Base-by-base conservation (phyloP, 495 filamentous ascomycete genomes). In the Neurospora sp. region DNA sequence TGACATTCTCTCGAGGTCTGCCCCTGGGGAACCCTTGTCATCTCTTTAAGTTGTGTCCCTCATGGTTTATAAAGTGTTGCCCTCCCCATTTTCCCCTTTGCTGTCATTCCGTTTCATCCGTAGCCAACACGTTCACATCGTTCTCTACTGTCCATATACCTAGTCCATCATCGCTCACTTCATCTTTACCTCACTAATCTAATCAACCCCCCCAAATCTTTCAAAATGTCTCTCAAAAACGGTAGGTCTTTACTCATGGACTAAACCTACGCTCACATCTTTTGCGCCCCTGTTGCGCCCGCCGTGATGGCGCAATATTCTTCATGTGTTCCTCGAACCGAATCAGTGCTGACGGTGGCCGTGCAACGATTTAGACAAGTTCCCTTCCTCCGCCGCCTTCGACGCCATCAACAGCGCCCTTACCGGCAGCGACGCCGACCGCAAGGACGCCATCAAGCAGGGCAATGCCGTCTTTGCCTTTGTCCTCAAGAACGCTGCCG, bases 341-440 rank as follows among this genome's bases (percentile, higher is more conserved):
- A 66, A 71, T n/a, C 21, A 72, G 39, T 19, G 43, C 73, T 77
- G 28, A 75, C 75, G 59, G 66, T 31, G 34, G 43, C 69, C 38
- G 70, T 28, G 28, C 34, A 34, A 34, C 7, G 15, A 28, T 69
- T 24, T 77, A 97, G 94, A 89, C 85, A 89, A 89, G 73, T 97
- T 96, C 85, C 96, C 96, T 71, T 91, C 96, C 75, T 98, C 94
- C 70, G 90, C 84, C 69, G 93, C 94, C 74, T 99, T 99, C 84
- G 96, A 99, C 80, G 85, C 85, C 78, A 97, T 99, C 88, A 88
- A 92, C 83, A 76, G 83, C 74, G 89, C 93, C 69, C 90, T 98
- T 75, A 83, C 86, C 74, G 82, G 87, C 73, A 88, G 89, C 79
- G 88, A 90, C 19, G 89, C 88, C 73, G 92, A 93, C 83, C 90